Percentiles rank a stretch among this genome's conserved stretches.
These are phyloP conservation scores for Anthracocystis setariae DNA, from an alignment of 1,284 basidiomycete species.

Conservation along the genomic window DNA sequence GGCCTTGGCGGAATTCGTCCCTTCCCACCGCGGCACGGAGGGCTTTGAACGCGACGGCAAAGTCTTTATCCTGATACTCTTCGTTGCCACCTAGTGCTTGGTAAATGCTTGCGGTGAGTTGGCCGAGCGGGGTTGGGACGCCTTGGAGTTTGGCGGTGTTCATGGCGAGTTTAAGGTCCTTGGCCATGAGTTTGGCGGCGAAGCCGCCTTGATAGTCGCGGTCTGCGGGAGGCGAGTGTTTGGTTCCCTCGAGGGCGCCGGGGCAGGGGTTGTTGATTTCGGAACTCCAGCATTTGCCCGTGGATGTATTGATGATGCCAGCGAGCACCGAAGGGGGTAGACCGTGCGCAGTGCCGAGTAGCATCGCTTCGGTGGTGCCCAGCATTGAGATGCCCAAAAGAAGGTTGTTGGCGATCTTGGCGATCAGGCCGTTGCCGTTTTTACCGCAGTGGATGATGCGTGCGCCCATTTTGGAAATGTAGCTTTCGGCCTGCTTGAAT, in stretches of 20 bases:
- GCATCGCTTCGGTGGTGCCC: constrained; percentile 60
- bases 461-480: constrained; percentile 76
- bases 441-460: constrained; percentile 84
- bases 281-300: constrained; percentile 78
- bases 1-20: constrained; percentile 40
- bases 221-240: constrained; percentile 81
- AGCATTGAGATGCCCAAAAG: constrained; percentile 62
- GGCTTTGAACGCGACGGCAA: constrained; percentile 59
- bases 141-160: constrained; percentile 54
- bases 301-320: constrained; percentile 62
- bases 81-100: constrained; percentile 52
- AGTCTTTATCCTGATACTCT: constrained; percentile 55
- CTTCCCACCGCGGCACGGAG: constrained; percentile 47
- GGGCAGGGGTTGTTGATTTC: constrained; percentile 89
- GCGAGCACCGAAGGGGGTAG: constrained; percentile 54
- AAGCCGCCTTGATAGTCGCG: constrained; percentile 77
- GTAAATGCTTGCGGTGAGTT: constrained; percentile 53
- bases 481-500: constrained; percentile 74
- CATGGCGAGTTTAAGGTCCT: constrained; percentile 60
- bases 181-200: constrained; percentile 46
- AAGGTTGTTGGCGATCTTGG: constrained; percentile 65
- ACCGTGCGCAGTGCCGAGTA: constrained; percentile 58
- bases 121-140: constrained; percentile 55
- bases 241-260: constrained; percentile 72
- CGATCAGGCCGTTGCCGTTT: constrained; percentile 73